phyloP scores from a whole-genome alignment of 768 basidiomycete genomes.

The Naganishia vaughanmartiniae region DNA sequence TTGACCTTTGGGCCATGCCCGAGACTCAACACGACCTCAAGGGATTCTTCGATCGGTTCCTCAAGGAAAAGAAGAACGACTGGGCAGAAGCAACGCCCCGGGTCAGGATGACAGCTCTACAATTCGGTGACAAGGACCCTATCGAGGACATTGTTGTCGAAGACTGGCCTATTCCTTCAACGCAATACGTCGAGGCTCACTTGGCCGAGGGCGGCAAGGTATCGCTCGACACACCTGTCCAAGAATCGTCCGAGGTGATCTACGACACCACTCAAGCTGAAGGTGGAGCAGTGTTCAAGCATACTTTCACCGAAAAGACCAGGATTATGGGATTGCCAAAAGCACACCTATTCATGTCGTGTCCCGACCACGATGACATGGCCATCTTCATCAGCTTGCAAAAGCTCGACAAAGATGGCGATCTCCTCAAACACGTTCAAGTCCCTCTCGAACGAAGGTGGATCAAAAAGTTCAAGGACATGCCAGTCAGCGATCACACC shows the following conservation, averaged over 20 bases:
- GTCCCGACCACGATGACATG: constrained; percentile 35
- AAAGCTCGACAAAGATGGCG: constrained; percentile 35
- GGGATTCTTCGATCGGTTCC: constrained; percentile 36
- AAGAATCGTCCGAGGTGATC: constrained; percentile 28
- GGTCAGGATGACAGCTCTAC: constrained; percentile 31
- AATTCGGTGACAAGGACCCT: constrained; percentile 33
- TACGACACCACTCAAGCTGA: constrained; percentile 32
- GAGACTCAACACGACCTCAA: constrained; percentile 31
- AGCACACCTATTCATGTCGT: constrained; percentile 31
- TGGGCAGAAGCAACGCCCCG: constrained; percentile 31
- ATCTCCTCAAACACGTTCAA: constrained; percentile 29
- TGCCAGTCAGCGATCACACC: constrained; percentile 29
- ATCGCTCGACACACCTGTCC: constrained; percentile 14
- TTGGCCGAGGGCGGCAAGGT: constrained; percentile 28
- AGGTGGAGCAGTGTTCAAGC: constrained; percentile 25
- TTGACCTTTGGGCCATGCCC: constrained; percentile 29
- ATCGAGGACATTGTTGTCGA: constrained; percentile 28
- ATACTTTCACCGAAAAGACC: constrained; percentile 19
- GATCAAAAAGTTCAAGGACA: constrained; percentile 26
- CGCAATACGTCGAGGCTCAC: constrained; percentile 30
- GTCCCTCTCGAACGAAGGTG: constrained; percentile 23
- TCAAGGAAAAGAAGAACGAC: constrained; percentile 33
- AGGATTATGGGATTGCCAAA: constrained; percentile 18
- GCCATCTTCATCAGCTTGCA: constrained; percentile 34
- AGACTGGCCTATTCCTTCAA: constrained; percentile 32